Conservation (phyloP, 345 rosid species). For the Salix purpurea region DNA sequence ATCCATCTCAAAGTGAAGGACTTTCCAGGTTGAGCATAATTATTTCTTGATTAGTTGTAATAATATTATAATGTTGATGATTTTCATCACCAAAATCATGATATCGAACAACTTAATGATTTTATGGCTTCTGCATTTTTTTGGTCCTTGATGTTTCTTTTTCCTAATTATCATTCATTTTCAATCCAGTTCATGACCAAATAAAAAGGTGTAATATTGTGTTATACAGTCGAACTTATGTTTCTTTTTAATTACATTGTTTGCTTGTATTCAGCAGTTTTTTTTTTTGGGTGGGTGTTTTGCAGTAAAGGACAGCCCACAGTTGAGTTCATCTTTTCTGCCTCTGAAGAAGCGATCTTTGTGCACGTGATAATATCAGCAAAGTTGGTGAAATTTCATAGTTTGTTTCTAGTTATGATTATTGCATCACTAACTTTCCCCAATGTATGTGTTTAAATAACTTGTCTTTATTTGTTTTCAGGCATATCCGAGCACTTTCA, state of each 20-base stretch:
- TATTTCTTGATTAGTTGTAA: not conserved
- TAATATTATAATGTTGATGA: not conserved
- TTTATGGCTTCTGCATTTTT: not conserved
- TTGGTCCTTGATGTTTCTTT: not conserved
- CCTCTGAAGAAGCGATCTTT: conserved; percentile 87
- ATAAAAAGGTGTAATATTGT: not conserved
- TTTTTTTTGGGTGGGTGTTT: conserved; percentile 9
- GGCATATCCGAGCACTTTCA: conserved; percentile 83
- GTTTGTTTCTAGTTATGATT: conserved; percentile 3
- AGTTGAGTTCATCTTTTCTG: conserved; percentile 88
- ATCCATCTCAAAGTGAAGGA: conserved; percentile 69
- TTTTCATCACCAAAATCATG: not conserved
- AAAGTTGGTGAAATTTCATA: conserved; percentile 56
- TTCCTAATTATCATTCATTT: not conserved
- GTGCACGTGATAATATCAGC: conserved; percentile 84
- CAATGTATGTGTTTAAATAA: not conserved
- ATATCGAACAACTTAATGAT: not conserved
- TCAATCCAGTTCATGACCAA: not conserved
- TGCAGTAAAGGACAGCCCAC: conserved; percentile 90
- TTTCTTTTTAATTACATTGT: not conserved
- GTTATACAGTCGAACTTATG: not conserved
- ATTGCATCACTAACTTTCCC: not conserved
- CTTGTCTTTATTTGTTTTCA: conserved; percentile 25
- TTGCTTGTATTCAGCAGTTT: not conserved
- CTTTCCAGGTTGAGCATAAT: conserved; percentile 53